Evolutionary conservation across 345 rosid genomes (phyloP).

Genomic region (Euphorbia peplus): DNA sequence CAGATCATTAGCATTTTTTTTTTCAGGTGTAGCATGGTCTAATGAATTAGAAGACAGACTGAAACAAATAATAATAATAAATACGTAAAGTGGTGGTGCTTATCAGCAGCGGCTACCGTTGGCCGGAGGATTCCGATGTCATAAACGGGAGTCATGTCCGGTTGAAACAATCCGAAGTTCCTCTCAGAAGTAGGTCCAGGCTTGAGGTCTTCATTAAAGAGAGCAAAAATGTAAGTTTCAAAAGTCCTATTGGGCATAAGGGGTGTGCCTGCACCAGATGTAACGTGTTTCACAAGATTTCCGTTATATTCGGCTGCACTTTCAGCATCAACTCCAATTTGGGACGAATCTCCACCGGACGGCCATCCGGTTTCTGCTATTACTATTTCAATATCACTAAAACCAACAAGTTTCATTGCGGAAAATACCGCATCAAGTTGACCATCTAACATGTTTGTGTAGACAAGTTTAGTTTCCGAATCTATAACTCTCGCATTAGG

Average conservation of each 20-base stretch:
- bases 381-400: slow-evolving; percentile 64
- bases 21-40: too few relatives aligned
- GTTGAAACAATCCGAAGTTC: slow-evolving; percentile 65
- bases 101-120: slow-evolving; percentile 51
- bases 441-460: slow-evolving; percentile 86
- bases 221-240: slow-evolving; percentile 79
- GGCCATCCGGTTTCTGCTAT: slow-evolving; percentile 96
- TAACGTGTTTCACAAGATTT: slow-evolving; percentile 56
- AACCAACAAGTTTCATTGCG: slow-evolving; percentile 66
- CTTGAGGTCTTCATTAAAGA: slow-evolving; percentile 86
- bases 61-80: too few relatives aligned
- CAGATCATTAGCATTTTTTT: too few relatives aligned
- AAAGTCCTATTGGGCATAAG: slow-evolving; percentile 81
- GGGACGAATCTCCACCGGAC: slow-evolving; percentile 55
- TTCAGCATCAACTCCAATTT: slow-evolving; percentile 49
- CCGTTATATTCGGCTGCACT: slow-evolving; percentile 64
- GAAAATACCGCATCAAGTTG: slow-evolving; percentile 84
- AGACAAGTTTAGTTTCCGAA: slow-evolving; percentile 38
- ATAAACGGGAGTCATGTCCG: slow-evolving; percentile 66
- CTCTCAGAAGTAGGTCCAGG: slow-evolving; percentile 66
- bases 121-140: slow-evolving; percentile 68
- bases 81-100: slow-evolving; percentile 22
- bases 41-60: too few relatives aligned
- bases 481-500: slow-evolving; percentile 62
- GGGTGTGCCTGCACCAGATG: slow-evolving; percentile 67